Evolutionary conservation across 352 stramenopile species (phyloP).

Genomic region (Pythium biforme): DNA sequence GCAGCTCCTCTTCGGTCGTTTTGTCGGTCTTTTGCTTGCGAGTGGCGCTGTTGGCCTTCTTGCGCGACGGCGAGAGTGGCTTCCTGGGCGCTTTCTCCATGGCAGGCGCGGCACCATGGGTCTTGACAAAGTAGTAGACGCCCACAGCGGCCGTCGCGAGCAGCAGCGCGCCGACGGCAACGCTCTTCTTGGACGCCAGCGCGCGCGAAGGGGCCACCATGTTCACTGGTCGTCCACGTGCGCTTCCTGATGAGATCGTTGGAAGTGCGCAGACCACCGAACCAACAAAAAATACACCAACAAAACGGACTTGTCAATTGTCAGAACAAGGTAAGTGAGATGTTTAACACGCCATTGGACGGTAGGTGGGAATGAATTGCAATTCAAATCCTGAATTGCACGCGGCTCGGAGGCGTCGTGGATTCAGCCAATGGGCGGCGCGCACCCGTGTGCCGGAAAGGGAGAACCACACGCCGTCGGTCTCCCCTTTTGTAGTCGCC

Average conservation of each 20-base stretch:
- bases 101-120: constrained; percentile 10
- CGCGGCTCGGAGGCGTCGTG: neutral
- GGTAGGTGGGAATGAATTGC: constrained; percentile 15
- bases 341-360: neutral
- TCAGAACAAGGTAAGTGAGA: constrained; percentile 9
- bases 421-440: constrained; percentile 19
- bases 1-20: constrained; percentile 28
- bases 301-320: constrained; percentile 6
- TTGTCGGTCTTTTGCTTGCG: constrained; percentile 24
- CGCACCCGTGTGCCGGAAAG: constrained; percentile 2
- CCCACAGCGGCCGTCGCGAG: constrained; percentile 42
- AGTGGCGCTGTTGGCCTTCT: constrained; percentile 2
- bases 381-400: no score
- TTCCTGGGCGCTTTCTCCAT: constrained; percentile 20
- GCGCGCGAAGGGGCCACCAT: constrained; percentile 7
- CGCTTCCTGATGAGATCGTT: constrained; percentile 2
- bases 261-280: constrained; percentile 6
- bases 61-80: constrained; percentile 8
- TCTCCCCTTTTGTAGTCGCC: neutral
- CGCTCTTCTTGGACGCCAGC: constrained; percentile 19
- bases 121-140: constrained; percentile 41
- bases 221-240: constrained; percentile 18
- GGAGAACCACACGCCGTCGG: constrained; percentile 24
- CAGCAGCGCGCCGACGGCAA: constrained; percentile 49
- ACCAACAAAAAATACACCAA: neutral